phyloP scores from a whole-genome alignment of 2,329 filamentous ascomycete genomes.

The Parascedosporium putredinis region DNA sequence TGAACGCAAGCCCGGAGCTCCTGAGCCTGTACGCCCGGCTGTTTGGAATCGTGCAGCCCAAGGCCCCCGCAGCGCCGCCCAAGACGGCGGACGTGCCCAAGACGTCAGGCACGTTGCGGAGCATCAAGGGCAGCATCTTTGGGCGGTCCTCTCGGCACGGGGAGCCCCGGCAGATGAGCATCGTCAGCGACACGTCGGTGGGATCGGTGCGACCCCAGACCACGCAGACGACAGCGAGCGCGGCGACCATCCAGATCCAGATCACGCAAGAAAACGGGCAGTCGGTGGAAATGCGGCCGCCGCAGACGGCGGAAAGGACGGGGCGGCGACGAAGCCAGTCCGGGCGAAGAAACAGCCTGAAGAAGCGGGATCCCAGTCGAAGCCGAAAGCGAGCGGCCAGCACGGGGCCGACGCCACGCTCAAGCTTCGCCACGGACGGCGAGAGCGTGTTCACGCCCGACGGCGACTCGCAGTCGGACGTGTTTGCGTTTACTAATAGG shows the following conservation, averaged over 20 bases:
- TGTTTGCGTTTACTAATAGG: constrained; percentile 32
- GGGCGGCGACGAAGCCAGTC: constrained; percentile 35
- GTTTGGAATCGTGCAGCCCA: constrained; percentile 50
- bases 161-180: constrained; percentile 8
- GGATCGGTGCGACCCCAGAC: constrained; percentile 23
- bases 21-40: constrained; percentile 71
- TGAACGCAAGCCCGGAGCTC: constrained; percentile 80
- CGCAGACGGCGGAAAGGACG: constrained; percentile 22
- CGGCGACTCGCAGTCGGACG: constrained; percentile 30
- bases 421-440: constrained; percentile 34
- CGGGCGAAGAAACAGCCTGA: constrained; percentile 23
- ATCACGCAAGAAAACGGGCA: constrained; percentile 56
- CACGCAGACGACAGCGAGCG: constrained; percentile 30
- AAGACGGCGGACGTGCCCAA: constrained; percentile 49
- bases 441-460: constrained; percentile 41
- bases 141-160: constrained; percentile 24
- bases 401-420: constrained; percentile 26
- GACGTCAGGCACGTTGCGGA: constrained; percentile 61
- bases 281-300: constrained; percentile 23
- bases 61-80: constrained; percentile 30
- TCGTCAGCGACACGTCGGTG: constrained; percentile 16
- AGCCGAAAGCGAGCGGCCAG: constrained; percentile 36
- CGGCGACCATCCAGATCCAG: constrained; percentile 63
- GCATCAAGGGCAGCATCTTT: constrained; percentile 67
- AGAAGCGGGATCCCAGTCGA: constrained; percentile 18